Percentiles rank a stretch among this genome's conserved stretches.
Evolutionary conservation across 345 rosid genomes (phyloP).

Genomic region (Citrus trifoliata): DNA sequence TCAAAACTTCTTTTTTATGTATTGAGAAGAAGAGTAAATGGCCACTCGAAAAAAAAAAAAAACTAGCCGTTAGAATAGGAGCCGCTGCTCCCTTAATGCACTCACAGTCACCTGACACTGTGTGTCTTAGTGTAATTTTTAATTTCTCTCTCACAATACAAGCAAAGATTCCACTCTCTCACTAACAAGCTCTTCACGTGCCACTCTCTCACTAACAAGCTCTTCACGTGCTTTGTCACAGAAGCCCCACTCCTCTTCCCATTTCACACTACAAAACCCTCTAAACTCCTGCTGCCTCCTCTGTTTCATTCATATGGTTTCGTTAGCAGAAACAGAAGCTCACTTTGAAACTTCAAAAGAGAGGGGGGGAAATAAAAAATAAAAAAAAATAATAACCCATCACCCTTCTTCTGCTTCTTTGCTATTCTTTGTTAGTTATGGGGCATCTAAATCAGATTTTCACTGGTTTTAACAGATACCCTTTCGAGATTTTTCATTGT

Average conservation of each 20-base stretch:
- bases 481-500: slow-evolving; percentile 7
- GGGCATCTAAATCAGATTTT: neutral
- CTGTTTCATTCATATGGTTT: slow-evolving; percentile 29
- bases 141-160: slow-evolving; percentile 25
- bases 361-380: neutral
- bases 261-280: slow-evolving; percentile 42
- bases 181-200: slow-evolving; percentile 49
- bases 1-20: slow-evolving; percentile 1
- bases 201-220: slow-evolving; percentile 24
- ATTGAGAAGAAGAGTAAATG: neutral
- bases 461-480: neutral
- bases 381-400: neutral
- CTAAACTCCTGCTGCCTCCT: slow-evolving; percentile 16
- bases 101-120: slow-evolving; percentile 32
- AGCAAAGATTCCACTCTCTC: slow-evolving; percentile 32
- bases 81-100: slow-evolving; percentile 31
- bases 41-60: slow-evolving; percentile 34
- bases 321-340: neutral
- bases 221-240: slow-evolving; percentile 44
- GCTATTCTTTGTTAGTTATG: slow-evolving; percentile 17
- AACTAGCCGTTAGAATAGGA: slow-evolving; percentile 14
- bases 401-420: neutral
- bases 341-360: neutral
- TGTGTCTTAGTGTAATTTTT: slow-evolving; percentile 24
- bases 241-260: slow-evolving; percentile 18